Conservation (phyloP, 2,329 filamentous ascomycete species). For the Xylaria sp. region DNA sequence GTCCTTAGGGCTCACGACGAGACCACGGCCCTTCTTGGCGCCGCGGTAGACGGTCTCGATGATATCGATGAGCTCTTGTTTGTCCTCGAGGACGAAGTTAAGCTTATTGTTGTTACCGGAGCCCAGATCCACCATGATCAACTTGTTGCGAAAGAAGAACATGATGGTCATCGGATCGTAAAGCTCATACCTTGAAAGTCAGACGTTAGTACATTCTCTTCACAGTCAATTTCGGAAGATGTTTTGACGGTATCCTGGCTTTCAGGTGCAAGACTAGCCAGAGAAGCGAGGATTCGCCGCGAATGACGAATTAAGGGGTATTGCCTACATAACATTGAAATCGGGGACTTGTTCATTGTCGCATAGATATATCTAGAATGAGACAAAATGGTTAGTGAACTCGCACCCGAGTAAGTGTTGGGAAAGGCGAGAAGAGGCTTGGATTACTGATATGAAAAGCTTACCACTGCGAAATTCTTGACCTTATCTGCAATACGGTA, state of each 20-base stretch:
- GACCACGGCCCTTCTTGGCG: conserved; percentile 96
- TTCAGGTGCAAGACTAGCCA: neutral
- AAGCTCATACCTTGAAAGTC: conserved; percentile 70
- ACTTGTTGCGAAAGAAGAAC: conserved; percentile 98
- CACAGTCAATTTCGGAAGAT: too few relatives aligned
- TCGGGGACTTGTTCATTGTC: conserved; percentile 91
- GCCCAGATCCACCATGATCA: conserved; percentile 98
- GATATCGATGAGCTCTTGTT: conserved; percentile 98
- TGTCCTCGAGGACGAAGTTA: conserved; percentile 96
- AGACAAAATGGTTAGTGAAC: neutral
- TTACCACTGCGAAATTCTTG: conserved; percentile 83
- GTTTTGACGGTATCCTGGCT: too few relatives aligned
- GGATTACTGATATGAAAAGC: neutral
- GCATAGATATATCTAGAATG: conserved; percentile 81
- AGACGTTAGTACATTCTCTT: conserved; percentile 12
- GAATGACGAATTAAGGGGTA: neutral
- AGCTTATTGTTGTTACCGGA: conserved; percentile 99
- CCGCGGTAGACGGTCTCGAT: conserved; percentile 97
- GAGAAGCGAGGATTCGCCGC: neutral
- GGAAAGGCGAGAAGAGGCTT: neutral
- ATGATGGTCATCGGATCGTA: conserved; percentile 95
- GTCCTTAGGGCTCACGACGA: conserved; percentile 95
- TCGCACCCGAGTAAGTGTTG: neutral
- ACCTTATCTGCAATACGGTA: conserved; percentile 93
- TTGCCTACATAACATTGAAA: conserved; percentile 83